These are phyloP conservation scores for Pouteria glomerata DNA, from an alignment of 148 eudicot species.

Conservation along the genomic window DNA sequence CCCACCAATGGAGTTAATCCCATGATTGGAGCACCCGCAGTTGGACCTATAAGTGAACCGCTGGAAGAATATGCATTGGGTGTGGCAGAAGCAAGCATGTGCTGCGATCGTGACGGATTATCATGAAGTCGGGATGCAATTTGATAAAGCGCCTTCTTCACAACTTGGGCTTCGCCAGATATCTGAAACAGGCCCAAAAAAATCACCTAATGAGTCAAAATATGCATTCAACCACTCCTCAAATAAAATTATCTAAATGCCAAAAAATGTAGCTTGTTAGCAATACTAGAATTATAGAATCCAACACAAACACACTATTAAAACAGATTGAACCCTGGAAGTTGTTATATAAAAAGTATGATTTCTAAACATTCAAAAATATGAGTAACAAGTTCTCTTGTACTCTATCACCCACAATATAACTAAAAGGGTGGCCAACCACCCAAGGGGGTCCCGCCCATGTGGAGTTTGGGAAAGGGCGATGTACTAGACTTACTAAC, in stretches of 20 bases:
- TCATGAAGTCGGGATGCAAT: conserved; percentile 88
- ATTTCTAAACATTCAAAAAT: neutral
- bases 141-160: conserved; percentile 75
- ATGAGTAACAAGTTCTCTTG: neutral
- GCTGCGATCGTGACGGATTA: conserved; percentile 93
- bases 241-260: neutral
- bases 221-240: neutral
- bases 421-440: neutral
- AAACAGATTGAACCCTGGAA: neutral
- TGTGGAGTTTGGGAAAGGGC: too few species aligned
- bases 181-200: conserved; percentile 37
- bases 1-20: conserved; percentile 67
- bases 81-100: conserved; percentile 64
- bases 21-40: conserved; percentile 62
- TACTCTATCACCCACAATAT: neutral
- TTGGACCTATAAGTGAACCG: conserved; percentile 63
- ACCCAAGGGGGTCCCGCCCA: too few species aligned
- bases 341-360: neutral
- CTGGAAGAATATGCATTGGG: conserved; percentile 49
- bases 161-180: conserved; percentile 70
- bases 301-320: neutral
- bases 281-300: neutral
- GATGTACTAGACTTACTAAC: too few species aligned
- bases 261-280: neutral
- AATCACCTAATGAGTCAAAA: neutral